Conservation (phyloP, 106 monocot species). For the Gastrodia elata region DNA sequence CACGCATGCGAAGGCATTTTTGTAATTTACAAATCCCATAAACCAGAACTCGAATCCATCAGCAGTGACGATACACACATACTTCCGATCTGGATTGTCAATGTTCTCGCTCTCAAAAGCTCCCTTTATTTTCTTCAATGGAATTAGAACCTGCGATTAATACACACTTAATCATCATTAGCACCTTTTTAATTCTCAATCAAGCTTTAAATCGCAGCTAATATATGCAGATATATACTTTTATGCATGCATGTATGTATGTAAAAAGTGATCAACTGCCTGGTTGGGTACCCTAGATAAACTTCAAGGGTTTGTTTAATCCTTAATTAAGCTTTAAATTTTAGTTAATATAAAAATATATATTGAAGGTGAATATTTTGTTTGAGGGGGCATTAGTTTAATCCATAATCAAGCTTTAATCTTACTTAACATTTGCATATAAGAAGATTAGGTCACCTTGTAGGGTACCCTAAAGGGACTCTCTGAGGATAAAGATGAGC, state of each 20-base stretch:
- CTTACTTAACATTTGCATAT: not conserved
- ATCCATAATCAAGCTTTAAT: not conserved
- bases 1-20: not conserved
- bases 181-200: not conserved
- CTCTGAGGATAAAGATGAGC: slow-evolving; percentile 19
- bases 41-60: slow-evolving; percentile 16
- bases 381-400: too few species aligned
- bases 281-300: too few species aligned
- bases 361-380: too few species aligned
- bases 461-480: slow-evolving; percentile 13
- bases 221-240: too few species aligned
- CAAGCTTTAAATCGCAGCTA: too few species aligned
- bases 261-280: too few species aligned
- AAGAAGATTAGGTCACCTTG: slow-evolving; percentile 27
- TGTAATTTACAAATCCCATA: slow-evolving; percentile 13
- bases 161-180: not conserved
- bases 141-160: slow-evolving; percentile 4
- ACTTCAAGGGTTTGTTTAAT: too few species aligned
- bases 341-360: too few species aligned
- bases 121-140: slow-evolving; percentile 9
- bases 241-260: too few species aligned
- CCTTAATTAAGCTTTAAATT: too few species aligned
- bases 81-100: slow-evolving; percentile 4
- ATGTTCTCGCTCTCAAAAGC: slow-evolving; percentile 3
- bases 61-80: slow-evolving; percentile 4